Percentiles rank a stretch among this genome's conserved stretches.
phyloP scores from a whole-genome alignment of 2,329 filamentous ascomycete species.

The Tolypocladium amazonense region DNA sequence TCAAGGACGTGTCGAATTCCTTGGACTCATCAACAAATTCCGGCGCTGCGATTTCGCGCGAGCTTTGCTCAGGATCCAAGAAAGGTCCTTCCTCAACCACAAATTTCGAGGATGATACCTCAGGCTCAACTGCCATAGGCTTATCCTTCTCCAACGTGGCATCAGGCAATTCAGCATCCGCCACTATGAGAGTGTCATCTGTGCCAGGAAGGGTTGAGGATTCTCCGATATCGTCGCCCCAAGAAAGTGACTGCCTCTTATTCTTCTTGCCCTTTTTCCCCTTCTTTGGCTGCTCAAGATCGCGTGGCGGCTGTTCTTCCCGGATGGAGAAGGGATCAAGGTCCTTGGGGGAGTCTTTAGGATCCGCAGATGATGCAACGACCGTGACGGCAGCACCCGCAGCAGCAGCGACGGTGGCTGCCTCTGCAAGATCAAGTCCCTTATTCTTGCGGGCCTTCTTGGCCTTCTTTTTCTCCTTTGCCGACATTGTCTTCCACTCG shows the following conservation, averaged over 20 bases:
- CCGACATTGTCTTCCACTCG: slow-evolving; percentile 5
- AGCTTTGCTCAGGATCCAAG: background rate
- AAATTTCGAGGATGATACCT: background rate
- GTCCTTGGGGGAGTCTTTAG: slow-evolving; percentile 2
- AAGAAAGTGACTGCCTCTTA: slow-evolving; percentile 6
- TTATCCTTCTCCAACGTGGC: background rate
- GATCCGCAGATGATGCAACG: background rate
- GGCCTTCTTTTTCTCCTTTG: slow-evolving; percentile 9
- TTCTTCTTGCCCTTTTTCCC: slow-evolving; percentile 10
- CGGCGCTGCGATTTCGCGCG: background rate
- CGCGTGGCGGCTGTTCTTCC: slow-evolving; percentile 1
- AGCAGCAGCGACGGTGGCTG: slow-evolving; percentile 2
- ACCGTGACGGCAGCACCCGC: slow-evolving; percentile 2
- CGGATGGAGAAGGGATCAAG: slow-evolving; percentile 1
- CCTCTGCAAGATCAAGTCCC: slow-evolving; percentile 1
- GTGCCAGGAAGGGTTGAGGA: background rate
- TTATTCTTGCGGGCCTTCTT: slow-evolving; percentile 11
- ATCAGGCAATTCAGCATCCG: background rate
- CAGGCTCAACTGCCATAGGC: background rate
- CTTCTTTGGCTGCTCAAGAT: slow-evolving; percentile 6
- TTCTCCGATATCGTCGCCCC: background rate
- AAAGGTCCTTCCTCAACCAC: background rate
- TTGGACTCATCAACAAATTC: background rate
- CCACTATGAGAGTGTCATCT: background rate
- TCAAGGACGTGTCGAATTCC: background rate